phyloP scores from a whole-genome alignment of 768 basidiomycete genomes.

The Cubamyces sp. region DNA sequence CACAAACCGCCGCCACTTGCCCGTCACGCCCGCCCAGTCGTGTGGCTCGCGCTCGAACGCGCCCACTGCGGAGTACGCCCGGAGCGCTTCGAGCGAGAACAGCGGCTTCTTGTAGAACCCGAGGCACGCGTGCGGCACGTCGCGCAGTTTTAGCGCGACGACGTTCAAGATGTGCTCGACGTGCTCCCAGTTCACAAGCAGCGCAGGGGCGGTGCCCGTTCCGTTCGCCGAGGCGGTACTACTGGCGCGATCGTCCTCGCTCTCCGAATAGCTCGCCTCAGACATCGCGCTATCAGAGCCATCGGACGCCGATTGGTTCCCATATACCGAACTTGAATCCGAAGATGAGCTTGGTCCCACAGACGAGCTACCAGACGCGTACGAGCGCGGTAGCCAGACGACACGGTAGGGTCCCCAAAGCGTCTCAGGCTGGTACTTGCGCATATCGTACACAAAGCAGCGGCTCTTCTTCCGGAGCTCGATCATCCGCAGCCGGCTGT shows the following conservation, averaged over 20 bases:
- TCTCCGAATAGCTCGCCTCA: no score
- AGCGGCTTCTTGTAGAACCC: conserved; percentile 49
- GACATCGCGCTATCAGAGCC: no score
- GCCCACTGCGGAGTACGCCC: conserved; percentile 59
- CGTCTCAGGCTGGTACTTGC: conserved; percentile 54
- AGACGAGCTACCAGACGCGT: not conserved
- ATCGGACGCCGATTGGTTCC: not conserved
- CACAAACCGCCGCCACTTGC: conserved; percentile 74
- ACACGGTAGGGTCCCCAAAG: conserved; percentile 62
- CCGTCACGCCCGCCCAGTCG: conserved; percentile 80
- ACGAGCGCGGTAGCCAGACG: conserved; percentile 4
- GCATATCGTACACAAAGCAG: conserved; percentile 65
- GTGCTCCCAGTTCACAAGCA: conserved; percentile 63
- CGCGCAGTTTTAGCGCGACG: conserved; percentile 33
- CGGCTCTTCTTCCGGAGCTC: conserved; percentile 51
- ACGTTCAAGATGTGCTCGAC: conserved; percentile 53
- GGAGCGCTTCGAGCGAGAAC: conserved; percentile 52
- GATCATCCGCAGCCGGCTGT: conserved; percentile 34
- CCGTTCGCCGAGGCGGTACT: not conserved
- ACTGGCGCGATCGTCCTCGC: not conserved
- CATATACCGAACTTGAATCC: no score
- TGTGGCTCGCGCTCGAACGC: conserved; percentile 34
- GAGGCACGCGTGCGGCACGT: conserved; percentile 23
- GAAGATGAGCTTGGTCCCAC: no score
- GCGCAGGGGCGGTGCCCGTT: conserved; percentile 15